Base-by-base conservation (phyloP, 2,329 filamentous ascomycete species). In the Cladosporium colombiae region DNA sequence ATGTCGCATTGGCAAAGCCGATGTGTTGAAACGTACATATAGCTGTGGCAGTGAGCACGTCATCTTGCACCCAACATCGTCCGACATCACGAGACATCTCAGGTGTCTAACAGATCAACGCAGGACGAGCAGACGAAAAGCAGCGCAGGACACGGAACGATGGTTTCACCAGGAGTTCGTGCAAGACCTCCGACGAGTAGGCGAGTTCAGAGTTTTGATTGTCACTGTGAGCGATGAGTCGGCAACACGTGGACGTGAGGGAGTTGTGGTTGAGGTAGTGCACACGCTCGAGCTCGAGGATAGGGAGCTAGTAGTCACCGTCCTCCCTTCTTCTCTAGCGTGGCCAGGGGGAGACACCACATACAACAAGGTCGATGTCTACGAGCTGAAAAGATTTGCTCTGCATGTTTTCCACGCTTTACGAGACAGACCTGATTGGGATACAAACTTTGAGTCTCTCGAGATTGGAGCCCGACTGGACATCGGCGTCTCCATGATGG, bases 41-140 rank as follows among this genome's bases (percentile, higher is more conserved):
- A 57, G 53, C 53, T 57, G 53, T 21, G 53, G 53, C n/a, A 57
- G 53, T 21, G 53, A 57, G 21, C 53, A 57, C n/a, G 31, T 57
- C 8, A 57, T 57, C 53, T 13, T 57, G 27, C 27, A 37, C 27
- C 53, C 53, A 35, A 57, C 29, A 37, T 18, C 53, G 11, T 21
- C 33, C n/a, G 53, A 57, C n/a, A 21, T 57, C 21, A 21, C 53
- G 33, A 57, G n/a, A 33, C 29, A 57, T 57, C 53, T 57, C 11
- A n/a, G 31, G 21, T 57, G 53, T 33, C n/a, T 21, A 25, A 13
- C 53, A 57, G 21, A 14, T 37, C n/a, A 21, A 14, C 53, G 53
- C 11, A 57, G 53, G 53, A 57, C 33, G 27, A 57, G 53, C 53
- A 57, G 31, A 33, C 53, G 53, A 25, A 44, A 33, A 35, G 53